Percentiles rank a stretch among this genome's conserved stretches.
phyloP scores from a whole-genome alignment of 306 rosid genomes.

The Corylus avellana region DNA sequence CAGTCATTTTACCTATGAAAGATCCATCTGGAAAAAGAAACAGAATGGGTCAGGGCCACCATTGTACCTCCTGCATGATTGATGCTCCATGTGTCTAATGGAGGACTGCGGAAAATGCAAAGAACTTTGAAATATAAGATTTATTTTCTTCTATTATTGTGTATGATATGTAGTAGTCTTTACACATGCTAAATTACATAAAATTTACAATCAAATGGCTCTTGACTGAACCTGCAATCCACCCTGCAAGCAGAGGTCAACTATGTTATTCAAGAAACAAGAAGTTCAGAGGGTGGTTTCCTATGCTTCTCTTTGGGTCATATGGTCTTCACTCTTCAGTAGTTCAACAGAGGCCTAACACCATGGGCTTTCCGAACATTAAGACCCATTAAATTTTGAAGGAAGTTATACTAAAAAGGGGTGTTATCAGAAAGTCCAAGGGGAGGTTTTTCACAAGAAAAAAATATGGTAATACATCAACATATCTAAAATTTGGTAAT shows the following conservation, averaged over 20 bases:
- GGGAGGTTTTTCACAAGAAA: neutral
- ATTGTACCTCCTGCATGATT: too few species aligned
- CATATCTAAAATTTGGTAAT: neutral
- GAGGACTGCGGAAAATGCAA: neutral
- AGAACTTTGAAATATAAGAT: neutral
- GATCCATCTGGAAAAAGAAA: too few species aligned
- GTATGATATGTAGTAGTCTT: neutral
- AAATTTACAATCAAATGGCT: slow-evolving; percentile 8
- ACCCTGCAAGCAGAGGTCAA: slow-evolving; percentile 5
- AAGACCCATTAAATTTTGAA: neutral
- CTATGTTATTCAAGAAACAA: neutral
- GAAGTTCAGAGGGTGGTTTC: too few species aligned
- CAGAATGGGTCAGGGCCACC: too few species aligned
- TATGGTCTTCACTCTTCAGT: neutral
- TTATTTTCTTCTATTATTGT: neutral
- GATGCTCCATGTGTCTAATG: neutral
- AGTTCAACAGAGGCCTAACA: neutral
- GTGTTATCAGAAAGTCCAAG: neutral
- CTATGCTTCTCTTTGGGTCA: neutral
- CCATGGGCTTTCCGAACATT: neutral
- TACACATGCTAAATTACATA: neutral
- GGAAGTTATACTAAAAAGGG: neutral
- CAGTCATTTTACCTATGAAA: neutral
- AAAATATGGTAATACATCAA: neutral
- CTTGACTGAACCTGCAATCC: slow-evolving; percentile 13